Conservation (phyloP, 2,329 filamentous ascomycete genomes). For the Dendryphion nanum region DNA sequence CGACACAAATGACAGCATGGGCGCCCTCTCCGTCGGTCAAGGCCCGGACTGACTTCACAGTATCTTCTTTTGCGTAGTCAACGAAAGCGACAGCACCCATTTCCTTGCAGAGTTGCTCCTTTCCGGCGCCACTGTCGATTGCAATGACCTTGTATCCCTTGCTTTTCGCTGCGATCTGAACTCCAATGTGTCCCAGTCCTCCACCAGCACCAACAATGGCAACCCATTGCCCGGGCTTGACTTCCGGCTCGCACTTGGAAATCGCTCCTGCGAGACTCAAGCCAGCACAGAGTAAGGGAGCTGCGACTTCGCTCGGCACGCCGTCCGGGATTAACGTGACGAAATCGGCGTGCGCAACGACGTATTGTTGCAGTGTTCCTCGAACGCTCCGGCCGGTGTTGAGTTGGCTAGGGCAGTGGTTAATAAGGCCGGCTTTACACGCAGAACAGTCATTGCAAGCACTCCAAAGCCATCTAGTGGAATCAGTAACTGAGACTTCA, state of each 20-base stretch:
- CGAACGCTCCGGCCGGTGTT: constrained; percentile 42
- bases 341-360: constrained; percentile 32
- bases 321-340: constrained; percentile 34
- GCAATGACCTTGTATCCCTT: constrained; percentile 83
- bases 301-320: constrained; percentile 36
- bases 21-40: constrained; percentile 45
- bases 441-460: constrained; percentile 40
- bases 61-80: constrained; percentile 66
- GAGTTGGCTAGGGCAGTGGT: constrained; percentile 44
- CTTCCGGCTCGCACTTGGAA: constrained; percentile 78
- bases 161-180: constrained; percentile 77
- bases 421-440: constrained; percentile 38
- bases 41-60: constrained; percentile 39
- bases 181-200: constrained; percentile 73
- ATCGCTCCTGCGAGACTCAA: constrained; percentile 72
- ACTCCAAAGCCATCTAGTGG: constrained; percentile 40
- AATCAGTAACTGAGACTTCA: background rate
- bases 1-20: constrained; percentile 48
- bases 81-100: constrained; percentile 73
- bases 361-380: constrained; percentile 38
- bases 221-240: constrained; percentile 69
- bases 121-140: constrained; percentile 81
- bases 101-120: constrained; percentile 64
- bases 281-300: constrained; percentile 36
- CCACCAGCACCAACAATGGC: constrained; percentile 84